Percentiles rank a stretch among this genome's conserved stretches.
These are phyloP conservation scores for Penicillium paneum DNA, from an alignment of 2,329 filamentous ascomycete genomes.

Conservation along the genomic window DNA sequence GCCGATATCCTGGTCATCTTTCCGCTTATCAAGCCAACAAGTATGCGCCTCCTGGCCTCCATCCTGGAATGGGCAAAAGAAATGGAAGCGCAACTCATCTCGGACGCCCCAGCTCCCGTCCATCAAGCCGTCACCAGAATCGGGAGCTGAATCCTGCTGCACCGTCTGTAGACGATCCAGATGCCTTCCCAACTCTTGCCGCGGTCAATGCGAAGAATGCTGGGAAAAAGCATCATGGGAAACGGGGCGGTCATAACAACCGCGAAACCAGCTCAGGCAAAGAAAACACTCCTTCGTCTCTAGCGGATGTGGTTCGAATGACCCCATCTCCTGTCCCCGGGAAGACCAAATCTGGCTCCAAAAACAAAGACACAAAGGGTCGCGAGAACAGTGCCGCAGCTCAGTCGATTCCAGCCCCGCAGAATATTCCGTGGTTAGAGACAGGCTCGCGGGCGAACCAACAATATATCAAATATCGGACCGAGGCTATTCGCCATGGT, in stretches of 20 bases:
- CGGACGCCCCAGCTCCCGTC: slow-evolving; percentile 73
- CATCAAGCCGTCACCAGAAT: slow-evolving; percentile 75
- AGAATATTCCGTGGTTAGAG: slow-evolving; percentile 94
- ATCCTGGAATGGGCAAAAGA: slow-evolving; percentile 32
- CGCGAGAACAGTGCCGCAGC: slow-evolving; percentile 78
- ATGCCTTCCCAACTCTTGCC: slow-evolving; percentile 88
- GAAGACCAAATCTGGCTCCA: slow-evolving; percentile 51
- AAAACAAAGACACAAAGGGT: slow-evolving; percentile 61
- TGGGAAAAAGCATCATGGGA: slow-evolving; percentile 89
- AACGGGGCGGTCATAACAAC: slow-evolving; percentile 73
- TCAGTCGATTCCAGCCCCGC: slow-evolving; percentile 78
- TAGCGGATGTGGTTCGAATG: slow-evolving; percentile 95
- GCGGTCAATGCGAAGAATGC: slow-evolving; percentile 66
- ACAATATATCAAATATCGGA: slow-evolving; percentile 88
- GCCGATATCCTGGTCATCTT: slow-evolving; percentile 46
- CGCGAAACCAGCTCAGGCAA: slow-evolving; percentile 57
- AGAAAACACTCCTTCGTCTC: slow-evolving; percentile 68
- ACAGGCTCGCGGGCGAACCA: slow-evolving; percentile 89
- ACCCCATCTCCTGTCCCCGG: slow-evolving; percentile 74
- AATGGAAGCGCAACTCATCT: slow-evolving; percentile 52
- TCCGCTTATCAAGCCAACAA: slow-evolving; percentile 46
- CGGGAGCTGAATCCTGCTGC: slow-evolving; percentile 62
- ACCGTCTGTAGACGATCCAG: slow-evolving; percentile 83
- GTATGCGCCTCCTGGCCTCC: slow-evolving; percentile 31
- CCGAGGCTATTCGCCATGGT: slow-evolving; percentile 95